Evolutionary conservation across 257 asterid species (phyloP).

Genomic region (Solanum pinnatisectum): DNA sequence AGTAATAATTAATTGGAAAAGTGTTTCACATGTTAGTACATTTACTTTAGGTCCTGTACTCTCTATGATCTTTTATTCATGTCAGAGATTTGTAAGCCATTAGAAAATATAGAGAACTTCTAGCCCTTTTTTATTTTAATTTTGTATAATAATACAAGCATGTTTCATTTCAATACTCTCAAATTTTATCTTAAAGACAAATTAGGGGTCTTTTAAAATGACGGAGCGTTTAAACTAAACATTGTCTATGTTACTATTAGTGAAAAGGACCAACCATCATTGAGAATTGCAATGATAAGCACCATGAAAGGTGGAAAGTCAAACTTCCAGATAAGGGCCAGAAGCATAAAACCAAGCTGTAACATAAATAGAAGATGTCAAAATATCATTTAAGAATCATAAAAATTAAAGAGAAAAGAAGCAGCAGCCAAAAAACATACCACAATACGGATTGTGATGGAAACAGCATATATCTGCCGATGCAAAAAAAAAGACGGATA

Average conservation of each 20-base stretch:
- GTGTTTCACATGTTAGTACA: background rate
- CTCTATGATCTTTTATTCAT: background rate
- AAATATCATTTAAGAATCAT: background rate
- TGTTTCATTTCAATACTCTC: background rate
- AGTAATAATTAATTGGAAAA: background rate
- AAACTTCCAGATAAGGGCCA: slow-evolving; percentile 90
- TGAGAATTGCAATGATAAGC: slow-evolving; percentile 94
- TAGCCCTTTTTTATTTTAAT: background rate
- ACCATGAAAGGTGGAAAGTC: slow-evolving; percentile 99
- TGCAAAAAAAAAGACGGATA: background rate
- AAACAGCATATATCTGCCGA: slow-evolving; percentile 91
- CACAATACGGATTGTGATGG: slow-evolving; percentile 98
- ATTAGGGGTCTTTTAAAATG: background rate
- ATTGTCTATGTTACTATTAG: background rate
- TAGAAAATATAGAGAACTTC: background rate
- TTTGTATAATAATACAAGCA: background rate
- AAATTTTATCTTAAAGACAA: background rate
- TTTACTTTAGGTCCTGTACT: background rate
- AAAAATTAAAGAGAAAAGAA: background rate
- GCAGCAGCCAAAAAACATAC: slow-evolving; percentile 30
- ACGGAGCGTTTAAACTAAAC: background rate
- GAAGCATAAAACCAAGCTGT: slow-evolving; percentile 96
- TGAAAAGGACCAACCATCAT: slow-evolving; percentile 53
- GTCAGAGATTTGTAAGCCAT: background rate
- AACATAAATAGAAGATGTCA: slow-evolving; percentile 6